Percentiles rank a stretch among this genome's conserved stretches.
Evolutionary conservation across 2,329 filamentous ascomycete genomes (phyloP).

Genomic region (Alternaria ethzedia): DNA sequence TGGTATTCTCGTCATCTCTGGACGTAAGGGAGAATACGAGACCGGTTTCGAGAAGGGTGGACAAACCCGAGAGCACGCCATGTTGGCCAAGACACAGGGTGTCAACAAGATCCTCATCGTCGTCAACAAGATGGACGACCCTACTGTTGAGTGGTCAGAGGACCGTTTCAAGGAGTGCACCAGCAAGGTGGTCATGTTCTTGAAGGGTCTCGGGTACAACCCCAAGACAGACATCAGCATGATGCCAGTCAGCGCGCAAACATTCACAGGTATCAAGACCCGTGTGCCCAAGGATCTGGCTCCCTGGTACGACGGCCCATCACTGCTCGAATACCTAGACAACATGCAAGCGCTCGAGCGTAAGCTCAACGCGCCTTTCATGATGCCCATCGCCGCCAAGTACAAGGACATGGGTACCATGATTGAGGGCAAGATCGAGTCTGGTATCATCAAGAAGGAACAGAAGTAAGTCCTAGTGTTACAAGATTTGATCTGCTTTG

Average conservation of each 20-base stretch:
- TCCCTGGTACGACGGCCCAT: conserved; percentile 88
- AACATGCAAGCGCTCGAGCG: conserved; percentile 90
- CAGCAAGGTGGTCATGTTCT: conserved; percentile 82
- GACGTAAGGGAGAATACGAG: conserved; percentile 98
- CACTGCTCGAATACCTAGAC: conserved; percentile 94
- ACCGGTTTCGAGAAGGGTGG: conserved; percentile 97
- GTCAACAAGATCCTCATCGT: conserved; percentile 95
- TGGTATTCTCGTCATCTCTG: conserved; percentile 93
- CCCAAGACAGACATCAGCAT: conserved; percentile 91
- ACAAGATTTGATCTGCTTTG: background rate
- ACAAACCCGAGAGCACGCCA: conserved; percentile 95
- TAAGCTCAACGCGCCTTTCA: conserved; percentile 96
- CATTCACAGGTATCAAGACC: conserved; percentile 84
- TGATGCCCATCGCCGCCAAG: conserved; percentile 98
- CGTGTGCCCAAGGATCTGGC: conserved; percentile 74
- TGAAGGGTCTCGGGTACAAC: conserved; percentile 94
- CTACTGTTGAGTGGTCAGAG: conserved; percentile 94
- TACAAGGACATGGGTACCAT: conserved; percentile 98
- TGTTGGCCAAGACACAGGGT: conserved; percentile 97
- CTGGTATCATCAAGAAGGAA: conserved; percentile 53
- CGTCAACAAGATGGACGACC: conserved; percentile 97
- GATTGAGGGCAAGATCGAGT: conserved; percentile 96
- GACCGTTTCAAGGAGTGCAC: conserved; percentile 93
- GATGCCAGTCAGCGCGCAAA: conserved; percentile 95
- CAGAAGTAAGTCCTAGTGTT: conserved; percentile 1